Conservation (phyloP, 495 filamentous ascomycete species). For the Penicillium steckii region DNA sequence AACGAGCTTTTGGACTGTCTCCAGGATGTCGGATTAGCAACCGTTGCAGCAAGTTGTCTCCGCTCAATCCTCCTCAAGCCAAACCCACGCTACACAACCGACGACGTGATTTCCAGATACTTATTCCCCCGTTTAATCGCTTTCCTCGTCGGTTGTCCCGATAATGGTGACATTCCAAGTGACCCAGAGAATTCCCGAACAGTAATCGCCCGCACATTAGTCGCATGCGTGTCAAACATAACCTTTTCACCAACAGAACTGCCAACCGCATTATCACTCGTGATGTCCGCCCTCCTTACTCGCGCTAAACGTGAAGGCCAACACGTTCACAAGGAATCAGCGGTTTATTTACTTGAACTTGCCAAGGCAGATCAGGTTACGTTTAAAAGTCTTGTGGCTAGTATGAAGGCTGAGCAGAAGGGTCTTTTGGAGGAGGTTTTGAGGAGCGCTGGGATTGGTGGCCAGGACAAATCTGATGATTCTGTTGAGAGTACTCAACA, state of each 20-base stretch:
- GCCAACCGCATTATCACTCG: conserved; percentile 63
- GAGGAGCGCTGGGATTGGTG: conserved; percentile 51
- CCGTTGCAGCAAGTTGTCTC: conserved; percentile 83
- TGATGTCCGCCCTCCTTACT: conserved; percentile 77
- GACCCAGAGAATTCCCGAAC: conserved; percentile 73
- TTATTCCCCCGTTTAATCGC: conserved; percentile 73
- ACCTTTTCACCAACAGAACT: conserved; percentile 47
- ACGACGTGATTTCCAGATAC: conserved; percentile 70
- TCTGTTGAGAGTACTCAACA: conserved; percentile 40
- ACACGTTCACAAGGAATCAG: conserved; percentile 64
- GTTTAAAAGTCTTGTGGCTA: conserved; percentile 73
- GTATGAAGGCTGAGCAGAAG: conserved; percentile 69
- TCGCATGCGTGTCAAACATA: conserved; percentile 60
- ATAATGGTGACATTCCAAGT: conserved; percentile 51
- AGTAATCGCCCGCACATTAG: conserved; percentile 69
- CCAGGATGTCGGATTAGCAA: conserved; percentile 73
- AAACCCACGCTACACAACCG: conserved; percentile 59
- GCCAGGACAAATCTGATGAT: conserved; percentile 25
- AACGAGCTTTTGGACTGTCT: conserved; percentile 82
- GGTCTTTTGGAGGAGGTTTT: conserved; percentile 82
- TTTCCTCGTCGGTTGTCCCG: conserved; percentile 66
- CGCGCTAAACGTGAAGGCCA: conserved; percentile 58
- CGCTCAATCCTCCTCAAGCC: conserved; percentile 77
- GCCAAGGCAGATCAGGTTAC: conserved; percentile 68
- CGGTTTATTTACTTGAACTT: conserved; percentile 72